phyloP scores from a whole-genome alignment of 2,329 filamentous ascomycete species.

The Colletotrichum godetiae region DNA sequence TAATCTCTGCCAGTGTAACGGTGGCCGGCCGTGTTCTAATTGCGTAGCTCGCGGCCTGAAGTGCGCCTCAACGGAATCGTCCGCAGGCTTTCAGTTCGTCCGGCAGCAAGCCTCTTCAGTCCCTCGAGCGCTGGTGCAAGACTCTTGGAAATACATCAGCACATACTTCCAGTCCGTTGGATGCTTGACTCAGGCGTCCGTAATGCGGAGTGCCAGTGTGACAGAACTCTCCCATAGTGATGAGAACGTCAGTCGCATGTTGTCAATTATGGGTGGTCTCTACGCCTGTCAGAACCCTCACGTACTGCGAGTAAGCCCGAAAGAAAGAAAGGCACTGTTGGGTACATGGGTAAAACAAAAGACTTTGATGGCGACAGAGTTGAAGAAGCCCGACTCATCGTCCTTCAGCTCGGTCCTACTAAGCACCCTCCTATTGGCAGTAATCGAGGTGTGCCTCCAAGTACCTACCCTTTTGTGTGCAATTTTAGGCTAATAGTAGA shows the following conservation, averaged over 20 bases:
- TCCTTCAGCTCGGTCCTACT: not conserved
- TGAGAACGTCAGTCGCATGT: conserved; percentile 13
- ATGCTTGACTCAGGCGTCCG: not conserved
- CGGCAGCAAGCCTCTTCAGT: not conserved
- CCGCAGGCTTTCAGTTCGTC: conserved; percentile 7
- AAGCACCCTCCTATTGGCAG: conserved; percentile 6
- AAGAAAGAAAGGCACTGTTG: not conserved
- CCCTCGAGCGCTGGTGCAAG: not conserved
- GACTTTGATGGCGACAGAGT: not conserved
- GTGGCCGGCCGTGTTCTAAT: conserved; percentile 15
- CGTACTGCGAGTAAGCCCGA: not conserved
- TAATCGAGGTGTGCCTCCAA: not conserved
- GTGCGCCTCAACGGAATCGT: not conserved
- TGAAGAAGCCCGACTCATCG: not conserved
- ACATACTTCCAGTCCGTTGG: conserved; percentile 4
- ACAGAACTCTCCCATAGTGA: conserved; percentile 6
- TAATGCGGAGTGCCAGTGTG: not conserved
- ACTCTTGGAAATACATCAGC: conserved; percentile 19
- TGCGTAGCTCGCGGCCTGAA: not conserved
- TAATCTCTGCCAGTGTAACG: not conserved
- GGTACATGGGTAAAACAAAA: not conserved
- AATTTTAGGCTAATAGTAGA: not conserved
- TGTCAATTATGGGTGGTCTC: conserved; percentile 11
- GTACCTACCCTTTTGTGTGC: too few relatives aligned
- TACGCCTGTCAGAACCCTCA: conserved; percentile 18